Base-by-base conservation (phyloP, 2,329 filamentous ascomycete genomes). In the Verruconis gallopava region DNA sequence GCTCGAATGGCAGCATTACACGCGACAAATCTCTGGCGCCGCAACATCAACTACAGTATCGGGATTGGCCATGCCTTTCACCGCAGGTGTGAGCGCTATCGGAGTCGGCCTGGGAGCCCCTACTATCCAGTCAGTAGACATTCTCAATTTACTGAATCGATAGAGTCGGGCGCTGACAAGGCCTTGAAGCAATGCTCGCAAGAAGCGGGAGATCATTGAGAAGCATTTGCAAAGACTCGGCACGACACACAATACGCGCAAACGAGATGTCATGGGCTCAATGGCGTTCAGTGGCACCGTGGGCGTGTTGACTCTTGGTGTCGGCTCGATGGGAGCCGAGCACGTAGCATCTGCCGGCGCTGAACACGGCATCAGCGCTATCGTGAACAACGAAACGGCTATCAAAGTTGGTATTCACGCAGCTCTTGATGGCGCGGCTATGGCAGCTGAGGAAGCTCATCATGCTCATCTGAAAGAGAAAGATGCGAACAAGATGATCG, bases 111-210 rank as follows among this genome's bases (percentile, higher is more conserved):
- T 40, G 22, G 38, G 21, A 33, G 38, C 38, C 21, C 38, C 38
- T 3, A 25, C 38, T 14, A 40, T 40, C 21, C 38, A 40, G n/a
- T n/a, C n/a, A n/a, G n/a, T n/a, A n/a, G n/a, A n/a, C n/a, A n/a
- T n/a, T n/a, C n/a, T n/a, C n/a, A n/a, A n/a, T n/a, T n/a, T n/a
- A n/a, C n/a, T n/a, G n/a, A n/a, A n/a, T n/a, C n/a, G n/a, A n/a
- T n/a, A n/a, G n/a, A n/a, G n/a, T n/a, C n/a, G n/a, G n/a, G n/a
- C n/a, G n/a, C n/a, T n/a, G n/a, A n/a, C n/a, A n/a, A n/a, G n/a
- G n/a, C n/a, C n/a, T n/a, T n/a, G n/a, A n/a, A n/a, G n/a, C 38
- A 40, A 40, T 30, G 38, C 38, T 14, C 21, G 38, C 5, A 40
- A 40, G 38, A 40, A 40, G 25, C 38, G 22, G 4, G 38, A 32